Evolutionary conservation across 768 basidiomycete species (phyloP), one percentile per base, ranked within the genome.

Genomic region (Austroboletus eburneus): DNA sequence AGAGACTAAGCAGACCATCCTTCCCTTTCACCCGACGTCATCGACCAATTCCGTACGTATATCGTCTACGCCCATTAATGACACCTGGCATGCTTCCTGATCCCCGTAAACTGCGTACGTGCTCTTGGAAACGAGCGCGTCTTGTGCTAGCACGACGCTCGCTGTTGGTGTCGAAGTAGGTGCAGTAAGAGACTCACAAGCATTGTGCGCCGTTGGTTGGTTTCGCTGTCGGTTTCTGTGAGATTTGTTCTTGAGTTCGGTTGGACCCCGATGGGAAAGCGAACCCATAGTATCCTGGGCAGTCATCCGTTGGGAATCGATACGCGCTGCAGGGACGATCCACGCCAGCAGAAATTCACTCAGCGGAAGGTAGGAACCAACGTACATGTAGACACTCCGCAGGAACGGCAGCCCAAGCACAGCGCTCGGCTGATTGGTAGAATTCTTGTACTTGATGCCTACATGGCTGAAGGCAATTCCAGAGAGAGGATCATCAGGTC

Each of bases 271-370:
- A 41, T 2, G 56, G 61, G 30, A 67, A 65, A 5, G 65, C 64
- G 23, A 65, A 65, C 29, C 64, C 64, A 13, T 67, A 65, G 35
- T 63, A 63, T 6, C 55, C 64, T 3, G 64, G 64, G 37, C 64
- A 67, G 25, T 41, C 27, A 4, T 37, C 61, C 4, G 58, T 65
- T 5, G 61, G 64, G 43, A 65, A 67, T 23, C 65, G 63, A 46
- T 65, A 67, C 16, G 64, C 66, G 4, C 64, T 65, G 24, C 3
- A 9, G n/a, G n/a, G n/a, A 21, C 6, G 21, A 32, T 42, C 25
- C 27, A 17, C n/a, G n/a, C n/a, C n/a, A n/a, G n/a, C n/a, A n/a
- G n/a, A n/a, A n/a, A n/a, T n/a, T n/a, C n/a, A 25, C 25, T 33
- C 12, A 27, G 22, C 2, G 22, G 18, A 5, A 5, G 13, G 14